A percentile compares a stretch with the other conserved stretches of the same genome.
These are phyloP conservation scores for Huntiella decipiens DNA, from an alignment of 2,329 filamentous ascomycete genomes.

Conservation along the genomic window DNA sequence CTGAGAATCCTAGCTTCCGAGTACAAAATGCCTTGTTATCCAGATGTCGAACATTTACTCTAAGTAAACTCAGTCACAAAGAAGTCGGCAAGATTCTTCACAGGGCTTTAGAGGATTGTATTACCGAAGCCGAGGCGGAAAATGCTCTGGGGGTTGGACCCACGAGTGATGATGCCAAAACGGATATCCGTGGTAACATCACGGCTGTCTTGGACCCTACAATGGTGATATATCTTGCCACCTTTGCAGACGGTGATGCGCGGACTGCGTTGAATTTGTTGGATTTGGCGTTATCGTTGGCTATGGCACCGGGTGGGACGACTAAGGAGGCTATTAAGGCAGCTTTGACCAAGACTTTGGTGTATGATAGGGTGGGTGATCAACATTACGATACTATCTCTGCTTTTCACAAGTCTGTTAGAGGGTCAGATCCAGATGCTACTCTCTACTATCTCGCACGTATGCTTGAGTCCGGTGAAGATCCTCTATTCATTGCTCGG, in stretches of 20 bases:
- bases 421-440: constrained; percentile 71
- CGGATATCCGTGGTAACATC: constrained; percentile 4
- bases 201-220: constrained; percentile 49
- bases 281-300: constrained; percentile 68
- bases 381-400: constrained; percentile 97
- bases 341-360: constrained; percentile 72
- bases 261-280: constrained; percentile 83
- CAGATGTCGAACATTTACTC: constrained; percentile 75
- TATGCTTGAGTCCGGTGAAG: constrained; percentile 90
- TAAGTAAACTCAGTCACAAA: constrained; percentile 53
- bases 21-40: constrained; percentile 75
- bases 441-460: constrained; percentile 85
- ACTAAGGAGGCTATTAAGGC: constrained; percentile 64
- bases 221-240: constrained; percentile 61
- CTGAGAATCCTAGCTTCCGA: constrained; percentile 92
- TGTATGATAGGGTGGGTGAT: constrained; percentile 88
- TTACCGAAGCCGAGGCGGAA: not conserved
- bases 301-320: constrained; percentile 35
- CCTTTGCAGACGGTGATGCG: constrained; percentile 82
- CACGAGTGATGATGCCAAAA: not conserved
- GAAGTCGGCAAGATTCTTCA: constrained; percentile 56
- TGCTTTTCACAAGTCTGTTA: constrained; percentile 88
- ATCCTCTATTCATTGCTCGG: constrained; percentile 78
- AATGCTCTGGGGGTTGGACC: not conserved
- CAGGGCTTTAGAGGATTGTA: constrained; percentile 43